A percentile compares a stretch with the other conserved stretches of the same genome.
These are phyloP conservation scores for Aspergillus sp. DNA, from an alignment of 2,329 filamentous ascomycete species.

Conservation along the genomic window DNA sequence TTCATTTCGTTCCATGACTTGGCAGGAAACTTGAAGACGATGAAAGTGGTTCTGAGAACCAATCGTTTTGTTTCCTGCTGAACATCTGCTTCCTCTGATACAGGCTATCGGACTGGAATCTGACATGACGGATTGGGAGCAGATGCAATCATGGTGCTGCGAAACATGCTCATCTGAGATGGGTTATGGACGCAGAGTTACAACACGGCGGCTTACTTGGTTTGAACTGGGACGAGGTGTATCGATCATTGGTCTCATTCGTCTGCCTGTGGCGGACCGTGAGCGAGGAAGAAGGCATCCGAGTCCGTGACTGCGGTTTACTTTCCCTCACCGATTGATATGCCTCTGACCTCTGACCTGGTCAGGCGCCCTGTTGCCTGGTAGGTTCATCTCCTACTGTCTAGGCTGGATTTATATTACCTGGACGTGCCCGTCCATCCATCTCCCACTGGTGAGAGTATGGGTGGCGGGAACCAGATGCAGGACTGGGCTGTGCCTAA, in stretches of 20 bases:
- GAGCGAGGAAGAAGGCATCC: slow-evolving; percentile 26
- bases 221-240: neutral
- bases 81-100: slow-evolving; percentile 40
- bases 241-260: slow-evolving; percentile 3
- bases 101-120: slow-evolving; percentile 41
- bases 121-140: slow-evolving; percentile 14
- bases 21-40: neutral
- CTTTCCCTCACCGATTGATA: slow-evolving; percentile 1
- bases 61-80: slow-evolving; percentile 23
- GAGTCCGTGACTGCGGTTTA: slow-evolving; percentile 36
- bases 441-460: slow-evolving; percentile 30
- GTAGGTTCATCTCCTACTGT: slow-evolving; percentile 58
- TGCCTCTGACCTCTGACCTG: neutral
- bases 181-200: slow-evolving; percentile 24
- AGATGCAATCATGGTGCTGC: slow-evolving; percentile 20
- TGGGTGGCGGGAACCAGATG: slow-evolving; percentile 50
- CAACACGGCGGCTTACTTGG: slow-evolving; percentile 2
- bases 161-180: slow-evolving; percentile 37
- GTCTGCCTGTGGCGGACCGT: slow-evolving; percentile 30
- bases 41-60: slow-evolving; percentile 19
- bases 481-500: slow-evolving; percentile 43
- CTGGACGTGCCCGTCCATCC: slow-evolving; percentile 35
- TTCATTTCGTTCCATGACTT: slow-evolving; percentile 8
- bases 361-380: slow-evolving; percentile 12
- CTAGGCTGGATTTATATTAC: slow-evolving; percentile 45